Evolutionary conservation across 352 stramenopile species (phyloP), one percentile per base, ranked within the genome.

Genomic region (Phytophthora capsici): DNA sequence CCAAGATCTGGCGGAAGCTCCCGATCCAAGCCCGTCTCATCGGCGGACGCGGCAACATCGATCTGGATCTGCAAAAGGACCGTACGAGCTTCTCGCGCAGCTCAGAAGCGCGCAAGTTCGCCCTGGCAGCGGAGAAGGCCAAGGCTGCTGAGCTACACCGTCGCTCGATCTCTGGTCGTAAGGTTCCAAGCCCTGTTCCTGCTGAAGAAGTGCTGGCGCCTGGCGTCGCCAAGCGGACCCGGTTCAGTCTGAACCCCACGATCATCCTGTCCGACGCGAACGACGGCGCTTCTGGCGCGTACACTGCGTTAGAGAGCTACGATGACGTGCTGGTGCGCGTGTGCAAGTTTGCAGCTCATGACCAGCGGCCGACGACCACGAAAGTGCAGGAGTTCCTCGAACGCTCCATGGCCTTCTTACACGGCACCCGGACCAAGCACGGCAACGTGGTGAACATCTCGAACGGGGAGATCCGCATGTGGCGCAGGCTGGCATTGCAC

Each of bases 401-500:
- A 72, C 80, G 84, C 19, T 89, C 78, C 2, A 82, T 93, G 71
- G 80, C 77, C 5, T 93, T 84, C 40, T 56, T 93, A 46, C 80
- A 88, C 26, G 79, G 81, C 40, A 89, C 82, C 28, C 74, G 74
- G 2, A 90, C 82, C 8, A 86, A 87, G 38, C 84, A 88, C 34
- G 81, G 82, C 36, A 84, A 88, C 44, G 83, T 91, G 25, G 80
- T 89, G 20, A 86, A 73, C 40, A 89, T 93, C 57, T 87, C 84
- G 65, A 93, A 93, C 57, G 84, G 88, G 61, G 84, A 93, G 66
- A 93, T 93, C 59, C 78, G 79, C 37, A 90, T 88, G 79, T 93
- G 84, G 84, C 84, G 84, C 28, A 80, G 84, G 2, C 69, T 93
- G 40, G 83, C 81, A 14, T 55, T 78, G 26, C 84, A 93, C 46